phyloP scores from a whole-genome alignment of 768 basidiomycete species.

The Suillus brevipes region DNA sequence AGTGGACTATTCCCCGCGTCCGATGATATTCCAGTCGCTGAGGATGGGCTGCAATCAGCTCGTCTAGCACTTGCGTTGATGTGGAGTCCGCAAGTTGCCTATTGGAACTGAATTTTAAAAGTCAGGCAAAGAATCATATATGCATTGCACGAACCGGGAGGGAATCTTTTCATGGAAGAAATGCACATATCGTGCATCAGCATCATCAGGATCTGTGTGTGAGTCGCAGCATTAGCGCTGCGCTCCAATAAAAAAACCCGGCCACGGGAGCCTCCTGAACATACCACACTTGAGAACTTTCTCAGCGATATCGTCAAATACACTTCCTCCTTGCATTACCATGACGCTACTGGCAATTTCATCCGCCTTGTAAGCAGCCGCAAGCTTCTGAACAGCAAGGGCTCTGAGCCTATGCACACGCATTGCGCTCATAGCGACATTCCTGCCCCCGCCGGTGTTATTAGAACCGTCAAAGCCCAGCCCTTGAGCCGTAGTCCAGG shows the following conservation, averaged over 20 bases:
- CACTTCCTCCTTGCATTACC: constrained; percentile 93
- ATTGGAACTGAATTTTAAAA: constrained; percentile 22
- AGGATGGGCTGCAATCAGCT: constrained; percentile 71
- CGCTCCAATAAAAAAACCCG: not conserved
- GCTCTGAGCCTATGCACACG: constrained; percentile 78
- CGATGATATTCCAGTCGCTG: constrained; percentile 83
- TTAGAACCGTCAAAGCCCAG: constrained; percentile 63
- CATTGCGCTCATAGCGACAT: constrained; percentile 81
- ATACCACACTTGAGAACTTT: constrained; percentile 71
- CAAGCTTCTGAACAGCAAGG: constrained; percentile 84
- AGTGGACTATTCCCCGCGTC: constrained; percentile 88
- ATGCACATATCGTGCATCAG: constrained; percentile 84
- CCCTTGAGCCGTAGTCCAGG: constrained; percentile 65
- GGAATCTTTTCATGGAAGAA: constrained; percentile 97
- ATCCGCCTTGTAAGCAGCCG: constrained; percentile 82
- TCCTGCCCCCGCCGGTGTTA: constrained; percentile 59
- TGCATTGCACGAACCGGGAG: constrained; percentile 61
- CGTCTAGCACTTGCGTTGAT: constrained; percentile 73
- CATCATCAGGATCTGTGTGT: constrained; percentile 65
- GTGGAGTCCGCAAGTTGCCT: constrained; percentile 88
- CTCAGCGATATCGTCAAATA: constrained; percentile 91
- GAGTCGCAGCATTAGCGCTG: constrained; percentile 9
- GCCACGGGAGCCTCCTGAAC: constrained; percentile 21
- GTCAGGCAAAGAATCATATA: constrained; percentile 14
- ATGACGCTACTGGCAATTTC: constrained; percentile 92